Conservation (phyloP, 345 rosid genomes). For the Litchi chinensis region DNA sequence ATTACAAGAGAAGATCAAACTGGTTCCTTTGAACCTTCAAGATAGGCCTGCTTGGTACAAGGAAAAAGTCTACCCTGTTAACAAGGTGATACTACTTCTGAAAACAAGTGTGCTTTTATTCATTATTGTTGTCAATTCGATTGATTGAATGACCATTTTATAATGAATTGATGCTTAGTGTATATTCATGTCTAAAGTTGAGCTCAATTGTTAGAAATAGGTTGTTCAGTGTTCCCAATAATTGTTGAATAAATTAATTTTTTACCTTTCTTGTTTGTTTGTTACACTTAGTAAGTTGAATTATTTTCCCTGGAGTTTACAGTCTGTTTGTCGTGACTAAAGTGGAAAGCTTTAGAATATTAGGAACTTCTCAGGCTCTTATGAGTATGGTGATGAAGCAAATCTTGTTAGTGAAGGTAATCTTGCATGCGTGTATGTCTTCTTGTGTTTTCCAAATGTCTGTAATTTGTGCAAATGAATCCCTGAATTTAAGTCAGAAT, state of each 20-base stretch:
- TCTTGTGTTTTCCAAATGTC: not conserved
- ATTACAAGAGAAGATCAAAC: constrained; percentile 71
- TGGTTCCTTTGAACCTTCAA: constrained; percentile 74
- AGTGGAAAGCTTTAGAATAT: no score
- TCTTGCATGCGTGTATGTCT: not conserved
- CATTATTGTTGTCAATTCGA: not conserved
- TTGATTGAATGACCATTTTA: not conserved
- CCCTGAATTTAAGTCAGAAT: not conserved
- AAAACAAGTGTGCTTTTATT: not conserved
- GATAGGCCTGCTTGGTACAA: constrained; percentile 88
- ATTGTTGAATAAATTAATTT: not conserved
- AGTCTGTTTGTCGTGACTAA: no score
- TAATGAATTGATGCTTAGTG: not conserved
- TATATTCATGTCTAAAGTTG: not conserved
- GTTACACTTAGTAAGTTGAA: not conserved
- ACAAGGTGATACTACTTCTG: constrained; percentile 54
- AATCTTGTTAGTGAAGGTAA: not conserved
- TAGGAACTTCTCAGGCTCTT: no score
- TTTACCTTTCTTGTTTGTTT: not conserved
- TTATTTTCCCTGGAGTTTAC: no score
- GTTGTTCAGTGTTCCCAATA: not conserved
- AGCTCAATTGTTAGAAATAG: not conserved
- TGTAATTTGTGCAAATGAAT: not conserved
- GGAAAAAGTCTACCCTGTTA: constrained; percentile 77
- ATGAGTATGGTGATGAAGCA: not conserved